Evolutionary conservation across 139 green algal genomes (phyloP).

Genomic region (Desmodesmus armatus): DNA sequence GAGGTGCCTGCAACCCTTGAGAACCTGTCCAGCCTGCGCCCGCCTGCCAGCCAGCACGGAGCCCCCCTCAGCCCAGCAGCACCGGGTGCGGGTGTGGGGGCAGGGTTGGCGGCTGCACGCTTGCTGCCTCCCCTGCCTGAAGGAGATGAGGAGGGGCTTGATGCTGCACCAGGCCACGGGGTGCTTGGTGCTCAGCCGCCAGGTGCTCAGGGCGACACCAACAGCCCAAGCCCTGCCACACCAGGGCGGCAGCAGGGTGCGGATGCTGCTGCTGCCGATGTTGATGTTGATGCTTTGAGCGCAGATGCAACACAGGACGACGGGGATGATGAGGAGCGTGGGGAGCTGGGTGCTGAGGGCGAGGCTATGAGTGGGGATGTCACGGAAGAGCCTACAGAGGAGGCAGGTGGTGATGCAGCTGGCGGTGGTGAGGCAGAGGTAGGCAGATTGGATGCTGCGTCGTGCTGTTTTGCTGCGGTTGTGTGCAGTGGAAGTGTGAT

Average conservation of each 20-base stretch:
- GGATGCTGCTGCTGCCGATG: constrained; percentile 1
- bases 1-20: no score
- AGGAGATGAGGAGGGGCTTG: no score
- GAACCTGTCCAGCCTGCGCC: no score
- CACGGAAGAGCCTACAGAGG: background rate
- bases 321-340: background rate
- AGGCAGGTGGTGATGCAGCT: background rate
- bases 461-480: background rate
- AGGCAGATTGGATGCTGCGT: background rate
- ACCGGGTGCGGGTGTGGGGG: background rate
- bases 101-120: no score
- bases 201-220: background rate
- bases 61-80: no score
- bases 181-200: background rate
- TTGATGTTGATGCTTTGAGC: constrained; percentile 8
- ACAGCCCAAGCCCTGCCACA: background rate
- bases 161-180: no score
- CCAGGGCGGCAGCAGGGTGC: no score
- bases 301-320: background rate
- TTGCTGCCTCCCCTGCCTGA: no score
- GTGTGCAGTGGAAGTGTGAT: no score
- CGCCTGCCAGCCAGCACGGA: no score
- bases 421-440: background rate
- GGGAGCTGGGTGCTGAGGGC: background rate
- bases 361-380: background rate